These are phyloP conservation scores for Ascoidea asiatica DNA, from an alignment of 805 yeast genomes.

Conservation along the genomic window DNA sequence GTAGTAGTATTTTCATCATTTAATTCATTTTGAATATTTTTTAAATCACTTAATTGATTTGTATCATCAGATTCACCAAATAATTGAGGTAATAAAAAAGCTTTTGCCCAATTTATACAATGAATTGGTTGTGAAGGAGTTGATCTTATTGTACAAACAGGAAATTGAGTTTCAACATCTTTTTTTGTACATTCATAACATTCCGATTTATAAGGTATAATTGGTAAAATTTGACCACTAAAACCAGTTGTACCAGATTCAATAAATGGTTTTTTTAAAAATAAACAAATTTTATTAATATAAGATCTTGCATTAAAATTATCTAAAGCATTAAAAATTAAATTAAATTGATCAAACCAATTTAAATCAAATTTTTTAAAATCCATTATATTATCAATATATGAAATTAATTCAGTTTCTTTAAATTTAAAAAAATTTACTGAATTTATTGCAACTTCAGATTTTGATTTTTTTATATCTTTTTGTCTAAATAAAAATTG, in stretches of 20 bases:
- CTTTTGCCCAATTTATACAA: conserved; percentile 96
- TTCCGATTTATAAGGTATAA: conserved; percentile 68
- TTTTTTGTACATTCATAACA: conserved; percentile 89
- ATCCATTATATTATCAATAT: conserved; percentile 84
- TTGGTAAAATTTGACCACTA: conserved; percentile 90
- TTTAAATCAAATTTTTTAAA: conserved; percentile 49
- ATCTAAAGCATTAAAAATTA: conserved; percentile 86
- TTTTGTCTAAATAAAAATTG: conserved; percentile 84
- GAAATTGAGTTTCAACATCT: conserved; percentile 80
- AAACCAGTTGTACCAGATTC: conserved; percentile 95
- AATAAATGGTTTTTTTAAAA: conserved; percentile 61
- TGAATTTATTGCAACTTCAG: conserved; percentile 72
- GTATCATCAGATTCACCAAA: conserved; percentile 39
- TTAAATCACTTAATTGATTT: neutral
- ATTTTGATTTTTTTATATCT: conserved; percentile 82
- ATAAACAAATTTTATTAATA: conserved; percentile 74
- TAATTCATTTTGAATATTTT: no score
- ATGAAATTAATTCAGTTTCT: conserved; percentile 52
- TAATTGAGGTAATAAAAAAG: conserved; percentile 70
- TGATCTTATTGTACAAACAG: conserved; percentile 93
- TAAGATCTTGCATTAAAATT: conserved; percentile 85
- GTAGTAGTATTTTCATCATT: no score
- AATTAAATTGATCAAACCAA: conserved; percentile 69
- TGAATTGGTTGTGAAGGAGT: conserved; percentile 96
- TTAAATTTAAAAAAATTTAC: conserved; percentile 60